A percentile compares a stretch with the other conserved stretches of the same genome.
Conservation (phyloP, 2,329 filamentous ascomycete genomes). For the Botryotinia convoluta region DNA sequence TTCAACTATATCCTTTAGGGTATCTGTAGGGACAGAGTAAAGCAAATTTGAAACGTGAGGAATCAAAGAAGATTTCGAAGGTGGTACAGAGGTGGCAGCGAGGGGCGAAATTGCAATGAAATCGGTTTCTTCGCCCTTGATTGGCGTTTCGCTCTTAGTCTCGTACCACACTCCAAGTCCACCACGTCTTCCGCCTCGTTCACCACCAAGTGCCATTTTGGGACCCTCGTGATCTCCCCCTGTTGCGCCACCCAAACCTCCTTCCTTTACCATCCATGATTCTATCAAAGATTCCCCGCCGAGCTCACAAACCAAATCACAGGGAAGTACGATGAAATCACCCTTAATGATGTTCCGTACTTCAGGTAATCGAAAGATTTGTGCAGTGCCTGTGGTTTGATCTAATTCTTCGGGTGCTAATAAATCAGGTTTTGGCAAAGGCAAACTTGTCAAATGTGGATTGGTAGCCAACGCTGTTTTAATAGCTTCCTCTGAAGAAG, state of each 20-base stretch:
- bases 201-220: conserved; percentile 51
- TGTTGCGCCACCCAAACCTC: conserved; percentile 62
- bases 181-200: conserved; percentile 63
- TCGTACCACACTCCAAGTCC: conserved; percentile 90
- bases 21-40: conserved; percentile 85
- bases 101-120: conserved; percentile 79
- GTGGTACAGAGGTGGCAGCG: conserved; percentile 53
- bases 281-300: conserved; percentile 80
- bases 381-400: conserved; percentile 83
- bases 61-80: conserved; percentile 63
- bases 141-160: conserved; percentile 70
- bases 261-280: conserved; percentile 86
- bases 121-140: conserved; percentile 91
- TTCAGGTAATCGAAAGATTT: conserved; percentile 81
- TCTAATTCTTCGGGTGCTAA: conserved; percentile 74
- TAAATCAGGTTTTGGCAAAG: conserved; percentile 70
- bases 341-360: conserved; percentile 74
- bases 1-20: conserved; percentile 78
- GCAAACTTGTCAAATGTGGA: conserved; percentile 71
- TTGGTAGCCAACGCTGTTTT: conserved; percentile 71
- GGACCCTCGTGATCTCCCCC: conserved; percentile 47
- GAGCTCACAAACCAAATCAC: conserved; percentile 88
- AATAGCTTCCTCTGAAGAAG: conserved; percentile 64
- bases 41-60: conserved; percentile 72
- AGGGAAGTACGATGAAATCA: conserved; percentile 89